Base-by-base conservation (phyloP, 345 rosid species). In the Euphorbia pulcherrima region DNA sequence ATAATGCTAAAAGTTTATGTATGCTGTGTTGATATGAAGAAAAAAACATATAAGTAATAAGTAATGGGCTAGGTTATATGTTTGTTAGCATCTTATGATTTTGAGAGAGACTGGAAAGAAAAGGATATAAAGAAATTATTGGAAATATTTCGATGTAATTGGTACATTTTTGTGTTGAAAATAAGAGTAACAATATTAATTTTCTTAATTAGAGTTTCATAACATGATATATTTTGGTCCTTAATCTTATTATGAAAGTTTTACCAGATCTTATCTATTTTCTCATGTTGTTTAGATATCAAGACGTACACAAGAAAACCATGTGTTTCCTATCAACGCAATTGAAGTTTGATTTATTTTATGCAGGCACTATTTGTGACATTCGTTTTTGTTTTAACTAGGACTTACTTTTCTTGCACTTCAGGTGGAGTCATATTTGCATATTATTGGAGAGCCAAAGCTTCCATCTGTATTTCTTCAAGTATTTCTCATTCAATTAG, bases 361-460 rank as follows among this genome's bases (percentile, higher is more conserved):
- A 6, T 41, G 28, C 16, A 23, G 14, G 41, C 51, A 14, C 29
- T 11, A 26, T 18, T 60, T 10, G 41, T 60, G 14, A 35, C 2
- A 12, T 41, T 57, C 10, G 24, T 41, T 17, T 35, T 13, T 2
- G 4, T 61, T 62, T 33, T 44, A 44, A n/a, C 16, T 13, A 41
- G 30, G 35, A n/a, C 13, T 56, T 46, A 10, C 30, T 9, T 59
- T 27, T 64, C 27, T 23, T 71, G 61, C 54, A 17, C 13, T 77
- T 77, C 84, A 91, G 97, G 97, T 94, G 74, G 99, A 94, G 77
- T 94, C 97, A 26, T 94, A 94, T 77, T 79, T 94, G 89, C 81
- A 66, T 65, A 85, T 94, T 73, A 84, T 91, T 66, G 85, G 89
- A 48, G 99, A 92, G 77, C 97, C 99, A 71, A 91, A 91, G 86